Conservation (phyloP, 2,329 filamentous ascomycete genomes). For the Colletotrichum limetticola region DNA sequence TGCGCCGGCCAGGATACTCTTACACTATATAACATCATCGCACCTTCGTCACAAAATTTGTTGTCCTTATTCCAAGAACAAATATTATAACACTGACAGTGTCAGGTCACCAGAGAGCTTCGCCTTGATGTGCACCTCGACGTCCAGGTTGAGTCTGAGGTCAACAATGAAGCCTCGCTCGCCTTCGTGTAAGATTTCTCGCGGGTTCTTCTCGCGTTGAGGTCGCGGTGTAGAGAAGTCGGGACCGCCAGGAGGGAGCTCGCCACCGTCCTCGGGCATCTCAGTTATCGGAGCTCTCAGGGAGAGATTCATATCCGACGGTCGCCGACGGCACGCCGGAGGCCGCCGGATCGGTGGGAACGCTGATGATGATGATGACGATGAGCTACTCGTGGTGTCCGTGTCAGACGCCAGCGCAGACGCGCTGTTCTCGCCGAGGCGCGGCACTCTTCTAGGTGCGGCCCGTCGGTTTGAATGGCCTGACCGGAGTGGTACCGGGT, state of each 20-base stretch:
- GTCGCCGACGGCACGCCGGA: slow-evolving; percentile 5
- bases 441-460: slow-evolving; percentile 12
- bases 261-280: neutral
- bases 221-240: slow-evolving; percentile 17
- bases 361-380: slow-evolving; percentile 25
- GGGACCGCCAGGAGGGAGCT: slow-evolving; percentile 23
- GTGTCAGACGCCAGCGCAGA: slow-evolving; percentile 19
- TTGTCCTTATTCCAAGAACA: neutral
- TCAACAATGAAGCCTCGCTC: slow-evolving; percentile 32
- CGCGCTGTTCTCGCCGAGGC: slow-evolving; percentile 8
- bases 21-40: neutral
- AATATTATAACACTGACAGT: slow-evolving; percentile 22
- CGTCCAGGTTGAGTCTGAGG: slow-evolving; percentile 21
- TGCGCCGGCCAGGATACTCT: neutral
- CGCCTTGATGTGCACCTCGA: slow-evolving; percentile 29
- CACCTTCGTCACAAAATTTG: neutral
- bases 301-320: slow-evolving; percentile 20
- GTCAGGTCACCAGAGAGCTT: slow-evolving; percentile 30
- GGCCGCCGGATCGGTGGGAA: slow-evolving; percentile 18
- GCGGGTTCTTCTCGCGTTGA: slow-evolving; percentile 24
- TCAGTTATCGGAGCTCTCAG: slow-evolving; percentile 13
- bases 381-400: slow-evolving; percentile 27
- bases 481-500: slow-evolving; percentile 20
- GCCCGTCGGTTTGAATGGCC: slow-evolving; percentile 7
- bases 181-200: slow-evolving; percentile 27